These are phyloP conservation scores for Oryza rufipogon DNA, from an alignment of 176 grass and related monocot species.

Conservation along the genomic window DNA sequence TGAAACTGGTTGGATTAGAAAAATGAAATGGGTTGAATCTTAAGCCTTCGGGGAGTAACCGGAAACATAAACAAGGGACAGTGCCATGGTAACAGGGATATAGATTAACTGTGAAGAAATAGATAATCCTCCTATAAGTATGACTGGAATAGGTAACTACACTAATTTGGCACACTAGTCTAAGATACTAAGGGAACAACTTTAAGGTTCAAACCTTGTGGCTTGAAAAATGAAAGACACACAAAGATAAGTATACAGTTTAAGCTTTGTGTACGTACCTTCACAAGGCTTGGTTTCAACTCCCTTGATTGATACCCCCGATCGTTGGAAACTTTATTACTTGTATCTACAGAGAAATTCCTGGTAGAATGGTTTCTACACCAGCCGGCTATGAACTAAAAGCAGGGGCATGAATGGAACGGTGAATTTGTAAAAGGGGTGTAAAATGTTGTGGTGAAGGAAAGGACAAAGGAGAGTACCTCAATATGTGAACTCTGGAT, in stretches of 20 bases:
- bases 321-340: background rate
- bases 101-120: background rate
- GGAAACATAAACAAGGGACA: too few species aligned
- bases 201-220: background rate
- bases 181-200: background rate
- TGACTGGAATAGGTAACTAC: background rate
- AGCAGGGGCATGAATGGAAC: background rate
- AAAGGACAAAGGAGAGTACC: background rate
- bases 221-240: too few species aligned
- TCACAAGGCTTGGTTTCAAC: conserved; percentile 12
- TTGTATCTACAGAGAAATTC: conserved; percentile 33
- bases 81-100: background rate
- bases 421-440: background rate
- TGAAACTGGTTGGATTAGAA: background rate
- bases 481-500: conserved; percentile 1
- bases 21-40: background rate
- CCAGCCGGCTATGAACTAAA: conserved; percentile 14
- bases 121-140: background rate
- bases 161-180: background rate
- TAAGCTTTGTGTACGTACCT: conserved; percentile 22
- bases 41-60: background rate
- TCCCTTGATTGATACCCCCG: conserved; percentile 1
- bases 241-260: background rate
- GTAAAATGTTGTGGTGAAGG: background rate
- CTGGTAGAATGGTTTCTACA: conserved; percentile 33